These are phyloP conservation scores for Talaromyces atroroseus DNA, from an alignment of 2,329 filamentous ascomycete species.

Conservation along the genomic window DNA sequence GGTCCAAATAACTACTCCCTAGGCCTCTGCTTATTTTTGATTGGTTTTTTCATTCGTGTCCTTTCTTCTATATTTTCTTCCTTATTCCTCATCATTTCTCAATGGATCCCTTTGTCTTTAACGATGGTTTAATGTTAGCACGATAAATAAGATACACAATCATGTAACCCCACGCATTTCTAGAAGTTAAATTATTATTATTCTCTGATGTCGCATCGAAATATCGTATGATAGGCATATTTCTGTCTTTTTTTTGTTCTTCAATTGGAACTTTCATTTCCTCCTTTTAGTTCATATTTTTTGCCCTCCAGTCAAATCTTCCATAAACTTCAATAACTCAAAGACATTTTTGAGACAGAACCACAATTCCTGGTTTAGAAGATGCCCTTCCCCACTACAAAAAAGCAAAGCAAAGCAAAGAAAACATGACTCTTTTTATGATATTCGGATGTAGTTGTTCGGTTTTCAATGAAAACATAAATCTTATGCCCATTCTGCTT, in stretches of 20 bases:
- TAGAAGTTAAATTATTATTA: constrained; percentile 38
- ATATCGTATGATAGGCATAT: constrained; percentile 37
- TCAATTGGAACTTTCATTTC: background rate
- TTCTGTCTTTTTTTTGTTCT: background rate
- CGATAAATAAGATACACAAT: constrained; percentile 45
- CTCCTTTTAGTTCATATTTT: background rate
- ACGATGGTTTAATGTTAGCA: constrained; percentile 27
- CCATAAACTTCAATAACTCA: background rate
- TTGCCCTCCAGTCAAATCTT: background rate
- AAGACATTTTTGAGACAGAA: background rate
- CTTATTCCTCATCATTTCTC: constrained; percentile 15
- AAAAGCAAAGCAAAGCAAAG: background rate
- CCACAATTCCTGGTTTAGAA: background rate
- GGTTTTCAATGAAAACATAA: too few species aligned
- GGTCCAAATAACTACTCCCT: constrained; percentile 4
- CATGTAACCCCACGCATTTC: constrained; percentile 36
- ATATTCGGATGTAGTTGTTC: too few species aligned
- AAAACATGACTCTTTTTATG: background rate
- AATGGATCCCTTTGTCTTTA: constrained; percentile 18
- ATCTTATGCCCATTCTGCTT: too few species aligned
- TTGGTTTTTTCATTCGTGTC: constrained; percentile 8
- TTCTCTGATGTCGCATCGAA: constrained; percentile 27
- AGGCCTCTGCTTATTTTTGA: background rate
- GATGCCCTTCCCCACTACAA: too few species aligned
- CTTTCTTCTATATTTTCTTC: constrained; percentile 13